Conservation (phyloP, 164 flowering plant species). For the Nelumbo lutea region DNA sequence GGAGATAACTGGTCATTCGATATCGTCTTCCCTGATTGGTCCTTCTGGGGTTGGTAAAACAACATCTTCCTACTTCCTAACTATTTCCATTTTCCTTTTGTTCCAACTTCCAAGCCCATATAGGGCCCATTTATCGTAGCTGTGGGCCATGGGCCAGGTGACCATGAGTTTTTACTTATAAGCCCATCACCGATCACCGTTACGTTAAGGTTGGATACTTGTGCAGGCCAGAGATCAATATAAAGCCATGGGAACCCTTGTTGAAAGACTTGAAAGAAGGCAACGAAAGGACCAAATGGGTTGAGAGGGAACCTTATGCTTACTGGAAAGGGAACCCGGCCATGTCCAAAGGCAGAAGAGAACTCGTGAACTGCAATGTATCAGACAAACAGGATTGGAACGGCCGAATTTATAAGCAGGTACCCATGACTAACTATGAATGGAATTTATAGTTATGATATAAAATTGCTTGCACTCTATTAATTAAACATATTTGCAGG, state of each 20-base stretch:
- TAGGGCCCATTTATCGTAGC: not conserved
- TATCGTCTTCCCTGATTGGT: constrained; percentile 57
- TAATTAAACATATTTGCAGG: constrained; percentile 26
- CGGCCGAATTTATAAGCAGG: constrained; percentile 43
- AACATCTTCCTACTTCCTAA: not conserved
- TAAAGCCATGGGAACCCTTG: constrained; percentile 51
- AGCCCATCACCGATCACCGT: not conserved
- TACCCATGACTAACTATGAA: constrained; percentile 6
- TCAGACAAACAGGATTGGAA: constrained; percentile 43
- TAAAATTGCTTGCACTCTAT: too few relatives aligned
- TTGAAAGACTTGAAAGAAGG: constrained; percentile 34
- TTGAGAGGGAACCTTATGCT: constrained; percentile 58
- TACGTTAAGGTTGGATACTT: not conserved
- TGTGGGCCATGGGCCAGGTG: not conserved
- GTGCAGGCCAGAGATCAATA: constrained; percentile 55
- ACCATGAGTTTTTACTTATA: not conserved
- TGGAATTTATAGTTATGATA: not conserved
- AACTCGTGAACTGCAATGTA: constrained; percentile 44
- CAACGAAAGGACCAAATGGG: constrained; percentile 40
- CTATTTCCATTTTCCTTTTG: not conserved
- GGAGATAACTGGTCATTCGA: constrained; percentile 20
- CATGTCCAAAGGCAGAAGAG: constrained; percentile 24
- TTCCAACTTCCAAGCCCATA: too few relatives aligned
- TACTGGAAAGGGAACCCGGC: constrained; percentile 64
- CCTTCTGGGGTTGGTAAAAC: constrained; percentile 81